Conservation (phyloP, 1,139 yeast species). For the Torulaspora pretoriensis region DNA sequence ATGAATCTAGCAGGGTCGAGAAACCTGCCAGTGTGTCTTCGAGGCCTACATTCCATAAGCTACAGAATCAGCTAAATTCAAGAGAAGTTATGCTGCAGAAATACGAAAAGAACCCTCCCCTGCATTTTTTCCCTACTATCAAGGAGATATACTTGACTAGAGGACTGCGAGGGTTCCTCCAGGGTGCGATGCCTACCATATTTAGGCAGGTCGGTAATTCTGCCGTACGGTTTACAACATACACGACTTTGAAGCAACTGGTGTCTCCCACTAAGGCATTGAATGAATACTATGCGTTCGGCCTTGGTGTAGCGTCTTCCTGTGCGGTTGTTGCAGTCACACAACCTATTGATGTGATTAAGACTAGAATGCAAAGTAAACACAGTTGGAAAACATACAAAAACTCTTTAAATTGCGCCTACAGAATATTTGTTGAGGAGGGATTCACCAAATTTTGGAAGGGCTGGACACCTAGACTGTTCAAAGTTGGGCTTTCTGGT, state of each 20-base stretch:
- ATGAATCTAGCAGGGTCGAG: constrained; percentile 13
- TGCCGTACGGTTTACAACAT: constrained; percentile 78
- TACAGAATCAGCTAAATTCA: constrained; percentile 10
- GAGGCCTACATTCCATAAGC: constrained; percentile 27
- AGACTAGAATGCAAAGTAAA: constrained; percentile 82
- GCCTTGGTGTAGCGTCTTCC: constrained; percentile 54
- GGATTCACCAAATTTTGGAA: constrained; percentile 64
- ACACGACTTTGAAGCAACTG: constrained; percentile 69
- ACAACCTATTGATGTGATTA: constrained; percentile 88
- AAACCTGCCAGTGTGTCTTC: constrained; percentile 12
- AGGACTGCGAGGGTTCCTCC: constrained; percentile 73
- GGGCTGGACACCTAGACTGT: constrained; percentile 75
- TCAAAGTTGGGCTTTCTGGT: constrained; percentile 75
- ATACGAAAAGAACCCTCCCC: constrained; percentile 50
- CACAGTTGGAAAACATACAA: constrained; percentile 48
- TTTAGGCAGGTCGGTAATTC: constrained; percentile 76
- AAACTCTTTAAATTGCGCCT: constrained; percentile 70
- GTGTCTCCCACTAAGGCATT: constrained; percentile 50
- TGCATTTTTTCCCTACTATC: constrained; percentile 49
- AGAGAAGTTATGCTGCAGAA: constrained; percentile 20
- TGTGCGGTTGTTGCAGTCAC: constrained; percentile 70
- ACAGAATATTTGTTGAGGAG: constrained; percentile 63
- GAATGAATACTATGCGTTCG: constrained; percentile 47
- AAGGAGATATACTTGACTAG: constrained; percentile 68
- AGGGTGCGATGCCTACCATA: constrained; percentile 78